These are phyloP conservation scores for Pleurotus giganteus DNA, from an alignment of 768 basidiomycete genomes.

Conservation along the genomic window DNA sequence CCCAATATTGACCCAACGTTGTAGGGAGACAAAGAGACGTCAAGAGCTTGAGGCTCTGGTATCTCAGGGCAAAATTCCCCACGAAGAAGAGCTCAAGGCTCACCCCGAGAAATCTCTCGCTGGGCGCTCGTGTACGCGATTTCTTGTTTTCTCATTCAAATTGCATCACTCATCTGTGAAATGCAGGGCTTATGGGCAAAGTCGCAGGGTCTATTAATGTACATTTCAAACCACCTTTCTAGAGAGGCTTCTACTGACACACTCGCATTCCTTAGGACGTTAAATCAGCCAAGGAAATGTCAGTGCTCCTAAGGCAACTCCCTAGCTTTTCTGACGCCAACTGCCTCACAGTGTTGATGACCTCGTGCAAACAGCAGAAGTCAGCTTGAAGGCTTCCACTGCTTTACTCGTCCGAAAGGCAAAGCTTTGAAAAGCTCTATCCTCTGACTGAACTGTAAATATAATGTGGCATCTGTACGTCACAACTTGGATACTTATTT, in stretches of 20 bases:
- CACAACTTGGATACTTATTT: background rate
- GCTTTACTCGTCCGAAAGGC: conserved; percentile 40
- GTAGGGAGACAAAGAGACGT: conserved; percentile 61
- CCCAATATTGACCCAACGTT: background rate
- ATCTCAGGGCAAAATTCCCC: conserved; percentile 67
- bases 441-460: no score
- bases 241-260: conserved; percentile 3
- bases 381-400: conserved; percentile 46
- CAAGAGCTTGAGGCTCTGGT: conserved; percentile 59
- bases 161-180: background rate
- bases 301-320: conserved; percentile 32
- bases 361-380: conserved; percentile 68
- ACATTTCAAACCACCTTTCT: conserved; percentile 18
- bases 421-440: conserved; percentile 40
- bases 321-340: no score
- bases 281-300: conserved; percentile 85
- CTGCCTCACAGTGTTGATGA: conserved; percentile 65
- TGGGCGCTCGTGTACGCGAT: conserved; percentile 55
- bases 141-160: background rate
- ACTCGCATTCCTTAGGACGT: conserved; percentile 49
- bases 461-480: background rate
- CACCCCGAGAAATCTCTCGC: conserved; percentile 65
- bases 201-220: conserved; percentile 71
- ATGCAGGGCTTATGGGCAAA: conserved; percentile 73
- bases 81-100: conserved; percentile 66